These are phyloP conservation scores for Ceriops tagal DNA, from an alignment of 345 rosid species.

Conservation along the genomic window DNA sequence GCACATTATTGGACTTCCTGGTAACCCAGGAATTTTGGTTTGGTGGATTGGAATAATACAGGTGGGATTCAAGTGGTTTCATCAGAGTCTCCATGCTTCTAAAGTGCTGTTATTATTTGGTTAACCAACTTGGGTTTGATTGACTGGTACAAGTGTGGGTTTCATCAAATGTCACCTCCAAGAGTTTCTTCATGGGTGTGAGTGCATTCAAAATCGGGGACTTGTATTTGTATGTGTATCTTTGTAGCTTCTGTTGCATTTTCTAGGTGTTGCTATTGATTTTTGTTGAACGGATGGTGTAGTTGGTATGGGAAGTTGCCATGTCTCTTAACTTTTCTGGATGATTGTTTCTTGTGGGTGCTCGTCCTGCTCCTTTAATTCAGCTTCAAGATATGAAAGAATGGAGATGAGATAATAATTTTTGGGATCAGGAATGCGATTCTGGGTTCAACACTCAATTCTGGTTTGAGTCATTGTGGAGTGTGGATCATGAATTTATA, in stretches of 20 bases:
- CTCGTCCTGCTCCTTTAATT: background rate
- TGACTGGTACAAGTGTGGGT: background rate
- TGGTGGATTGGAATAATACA: constrained; percentile 11
- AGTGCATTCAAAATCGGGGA: background rate
- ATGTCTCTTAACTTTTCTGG: constrained; percentile 1
- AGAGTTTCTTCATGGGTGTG: background rate
- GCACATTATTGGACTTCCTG: constrained; percentile 10
- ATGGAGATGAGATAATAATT: background rate
- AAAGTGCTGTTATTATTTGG: background rate
- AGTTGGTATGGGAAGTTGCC: background rate
- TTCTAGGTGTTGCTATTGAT: constrained; percentile 8
- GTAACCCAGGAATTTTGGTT: constrained; percentile 15
- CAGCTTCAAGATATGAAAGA: background rate
- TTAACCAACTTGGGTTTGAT: background rate
- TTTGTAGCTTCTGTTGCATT: background rate
- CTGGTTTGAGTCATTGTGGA: background rate
- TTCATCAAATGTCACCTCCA: background rate
- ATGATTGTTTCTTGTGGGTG: constrained; percentile 13
- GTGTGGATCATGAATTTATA: background rate
- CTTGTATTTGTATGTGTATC: background rate
- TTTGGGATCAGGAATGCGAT: background rate
- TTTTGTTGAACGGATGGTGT: background rate
- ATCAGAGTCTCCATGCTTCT: background rate
- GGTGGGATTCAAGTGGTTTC: constrained; percentile 4
- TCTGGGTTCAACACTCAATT: background rate